Evolutionary conservation across 108 stramenopile genomes (phyloP).

Genomic region (Poteriospumella lacustris): DNA sequence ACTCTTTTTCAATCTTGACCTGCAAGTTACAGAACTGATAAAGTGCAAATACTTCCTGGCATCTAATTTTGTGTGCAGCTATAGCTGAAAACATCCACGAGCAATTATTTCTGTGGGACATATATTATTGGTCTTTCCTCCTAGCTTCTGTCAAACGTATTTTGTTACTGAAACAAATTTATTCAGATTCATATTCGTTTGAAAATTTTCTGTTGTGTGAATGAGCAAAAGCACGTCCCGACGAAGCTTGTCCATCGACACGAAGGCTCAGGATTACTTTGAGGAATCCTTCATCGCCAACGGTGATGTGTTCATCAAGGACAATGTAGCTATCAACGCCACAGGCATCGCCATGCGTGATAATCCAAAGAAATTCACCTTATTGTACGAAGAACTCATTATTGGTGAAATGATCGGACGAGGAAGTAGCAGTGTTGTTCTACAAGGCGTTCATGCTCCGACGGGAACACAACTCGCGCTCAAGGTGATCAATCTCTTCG

Average conservation of each 20-base stretch:
- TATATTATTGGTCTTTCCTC: no score
- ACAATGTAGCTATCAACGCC: slow-evolving; percentile 27
- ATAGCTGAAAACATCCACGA: no score
- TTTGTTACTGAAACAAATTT: no score
- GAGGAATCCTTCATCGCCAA: slow-evolving; percentile 33
- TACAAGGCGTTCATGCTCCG: slow-evolving; percentile 38
- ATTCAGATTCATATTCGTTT: no score
- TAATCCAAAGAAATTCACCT: slow-evolving; percentile 34
- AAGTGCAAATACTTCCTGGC: no score
- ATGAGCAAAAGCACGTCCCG: no score
- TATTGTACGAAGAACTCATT: slow-evolving; percentile 50
- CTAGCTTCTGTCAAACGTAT: no score
- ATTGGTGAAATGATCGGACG: slow-evolving; percentile 52
- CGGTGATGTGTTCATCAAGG: slow-evolving; percentile 29
- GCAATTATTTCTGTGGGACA: no score
- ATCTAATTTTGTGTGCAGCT: no score
- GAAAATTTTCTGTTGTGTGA: no score
- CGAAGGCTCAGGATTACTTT: background rate
- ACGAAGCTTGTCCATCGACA: background rate
- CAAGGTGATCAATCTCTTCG: slow-evolving; percentile 60
- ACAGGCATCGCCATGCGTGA: slow-evolving; percentile 29
- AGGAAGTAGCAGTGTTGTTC: slow-evolving; percentile 46
- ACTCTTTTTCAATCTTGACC: no score
- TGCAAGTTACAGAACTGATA: no score
- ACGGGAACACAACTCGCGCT: slow-evolving; percentile 46